Base-by-base conservation (phyloP, 768 basidiomycete species). In the Agaricus blazei region DNA sequence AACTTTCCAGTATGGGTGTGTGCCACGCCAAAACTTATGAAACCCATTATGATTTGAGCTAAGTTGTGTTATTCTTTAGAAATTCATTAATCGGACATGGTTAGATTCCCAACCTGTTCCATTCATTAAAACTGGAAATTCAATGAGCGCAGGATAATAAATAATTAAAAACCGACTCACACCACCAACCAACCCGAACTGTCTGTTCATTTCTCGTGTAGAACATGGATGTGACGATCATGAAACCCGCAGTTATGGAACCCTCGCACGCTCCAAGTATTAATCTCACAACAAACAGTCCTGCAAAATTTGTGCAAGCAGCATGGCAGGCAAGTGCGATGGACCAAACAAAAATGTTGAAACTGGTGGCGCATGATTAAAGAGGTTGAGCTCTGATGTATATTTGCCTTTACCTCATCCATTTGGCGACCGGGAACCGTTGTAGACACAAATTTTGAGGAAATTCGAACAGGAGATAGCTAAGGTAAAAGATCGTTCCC, bases 191-290 rank as follows among this genome's bases (percentile, higher is more conserved):
- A 19, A 89, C 79, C 9, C 88, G 72, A 40, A 79, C 59, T 0
- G 85, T 88, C 62, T 87, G 85, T 60, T 90, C 88, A 6, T 67
- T 80, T 49, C 84, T 77, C 0, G 86, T 88, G 61, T 89, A 89
- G 62, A 89, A 90, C 87, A 89, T 88, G 28, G 83, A 81, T 38
- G 74, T 87, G 53, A 89, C 82, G 48, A 90, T 85, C 77, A 90
- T 68, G 66, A 90, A 88, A 0, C 87, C 88, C 1, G 89, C 83
- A 0, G 88, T 89, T 60, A 87, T 81, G 3, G 74, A 74, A 14
- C 77, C 87, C 67, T 91, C 88, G 63, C 87, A 90, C 69, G 83
- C 78, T 31, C 88, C 88, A 4, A 90, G 68, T 23, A 90, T 71
- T 12, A 88, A 59, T 14, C 88, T 78, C 24, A 83, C 82, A 12